Evolutionary conservation across 495 filamentous ascomycete genomes (phyloP).

Genomic region (Hyaloscypha finlandica): DNA sequence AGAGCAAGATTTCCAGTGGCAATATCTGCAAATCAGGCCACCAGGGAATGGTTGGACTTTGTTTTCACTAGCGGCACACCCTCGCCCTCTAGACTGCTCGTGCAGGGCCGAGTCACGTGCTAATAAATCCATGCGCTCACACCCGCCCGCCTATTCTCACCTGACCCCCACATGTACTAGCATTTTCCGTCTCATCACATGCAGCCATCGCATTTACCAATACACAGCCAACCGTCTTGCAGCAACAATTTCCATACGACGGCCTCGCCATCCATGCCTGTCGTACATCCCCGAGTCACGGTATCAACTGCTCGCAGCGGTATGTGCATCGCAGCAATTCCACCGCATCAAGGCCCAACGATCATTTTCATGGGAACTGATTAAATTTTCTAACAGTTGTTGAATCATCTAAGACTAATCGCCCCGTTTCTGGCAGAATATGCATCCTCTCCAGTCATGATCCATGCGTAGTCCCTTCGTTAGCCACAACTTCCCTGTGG

Average conservation of each 20-base stretch:
- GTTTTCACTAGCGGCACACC: neutral
- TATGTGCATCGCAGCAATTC: neutral
- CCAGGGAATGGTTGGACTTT: neutral
- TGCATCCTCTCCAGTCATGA: constrained; percentile 9
- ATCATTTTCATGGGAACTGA: constrained; percentile 6
- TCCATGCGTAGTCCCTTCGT: constrained; percentile 1
- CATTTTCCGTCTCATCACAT: constrained; percentile 2
- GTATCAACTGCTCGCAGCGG: neutral
- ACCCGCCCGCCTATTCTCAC: neutral
- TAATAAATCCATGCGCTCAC: neutral
- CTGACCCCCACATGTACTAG: neutral
- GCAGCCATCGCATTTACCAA: constrained; percentile 23
- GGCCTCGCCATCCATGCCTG: constrained; percentile 2
- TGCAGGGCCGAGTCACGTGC: neutral
- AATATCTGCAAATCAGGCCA: no score
- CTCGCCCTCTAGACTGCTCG: neutral
- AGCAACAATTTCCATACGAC: neutral
- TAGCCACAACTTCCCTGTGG: neutral
- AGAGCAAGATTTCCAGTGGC: neutral
- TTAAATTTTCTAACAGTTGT: neutral
- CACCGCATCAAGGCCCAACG: neutral
- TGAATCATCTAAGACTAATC: constrained; percentile 15
- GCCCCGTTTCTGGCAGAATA: constrained; percentile 11
- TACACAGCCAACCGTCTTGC: constrained; percentile 3
- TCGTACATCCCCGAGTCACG: neutral